Conservation (phyloP, 495 filamentous ascomycete species). For the Hyaloscypha hepaticicola region DNA sequence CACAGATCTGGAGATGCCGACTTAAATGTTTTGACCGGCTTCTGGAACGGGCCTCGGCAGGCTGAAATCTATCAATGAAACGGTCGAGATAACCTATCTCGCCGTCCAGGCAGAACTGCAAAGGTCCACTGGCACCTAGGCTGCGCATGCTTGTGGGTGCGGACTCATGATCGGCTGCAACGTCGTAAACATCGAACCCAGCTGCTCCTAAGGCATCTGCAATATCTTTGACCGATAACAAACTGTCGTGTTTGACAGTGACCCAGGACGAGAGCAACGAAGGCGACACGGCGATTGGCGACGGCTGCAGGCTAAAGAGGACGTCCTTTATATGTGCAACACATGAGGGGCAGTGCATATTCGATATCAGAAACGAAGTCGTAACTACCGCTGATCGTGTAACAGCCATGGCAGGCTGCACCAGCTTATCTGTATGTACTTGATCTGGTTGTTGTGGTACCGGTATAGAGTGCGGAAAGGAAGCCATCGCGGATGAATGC, state of each 20-base stretch:
- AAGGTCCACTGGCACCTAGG: neutral
- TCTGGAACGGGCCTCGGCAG: neutral
- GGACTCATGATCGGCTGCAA: slow-evolving; percentile 10
- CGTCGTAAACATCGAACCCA: slow-evolving; percentile 30
- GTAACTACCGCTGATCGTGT: slow-evolving; percentile 26
- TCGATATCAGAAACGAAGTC: slow-evolving; percentile 50
- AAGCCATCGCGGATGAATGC: too few relatives aligned
- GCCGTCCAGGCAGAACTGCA: neutral
- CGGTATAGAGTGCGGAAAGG: too few relatives aligned
- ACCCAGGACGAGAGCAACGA: slow-evolving; percentile 58
- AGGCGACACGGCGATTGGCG: slow-evolving; percentile 51
- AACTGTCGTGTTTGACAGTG: slow-evolving; percentile 33
- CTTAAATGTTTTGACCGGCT: slow-evolving; percentile 6
- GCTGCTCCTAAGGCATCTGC: slow-evolving; percentile 37
- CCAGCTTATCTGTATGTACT: slow-evolving; percentile 2
- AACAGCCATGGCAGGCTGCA: slow-evolving; percentile 1
- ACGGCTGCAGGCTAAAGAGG: slow-evolving; percentile 40
- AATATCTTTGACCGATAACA: slow-evolving; percentile 27
- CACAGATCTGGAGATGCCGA: slow-evolving; percentile 24
- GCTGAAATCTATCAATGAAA: slow-evolving; percentile 17
- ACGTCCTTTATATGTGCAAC: slow-evolving; percentile 54
- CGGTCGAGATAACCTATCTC: slow-evolving; percentile 26
- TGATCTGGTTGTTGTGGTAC: neutral
- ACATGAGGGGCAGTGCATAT: slow-evolving; percentile 66
- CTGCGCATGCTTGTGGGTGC: too few relatives aligned